phyloP scores from a whole-genome alignment of 495 filamentous ascomycete genomes.

The Aspergillus mulundensis region DNA sequence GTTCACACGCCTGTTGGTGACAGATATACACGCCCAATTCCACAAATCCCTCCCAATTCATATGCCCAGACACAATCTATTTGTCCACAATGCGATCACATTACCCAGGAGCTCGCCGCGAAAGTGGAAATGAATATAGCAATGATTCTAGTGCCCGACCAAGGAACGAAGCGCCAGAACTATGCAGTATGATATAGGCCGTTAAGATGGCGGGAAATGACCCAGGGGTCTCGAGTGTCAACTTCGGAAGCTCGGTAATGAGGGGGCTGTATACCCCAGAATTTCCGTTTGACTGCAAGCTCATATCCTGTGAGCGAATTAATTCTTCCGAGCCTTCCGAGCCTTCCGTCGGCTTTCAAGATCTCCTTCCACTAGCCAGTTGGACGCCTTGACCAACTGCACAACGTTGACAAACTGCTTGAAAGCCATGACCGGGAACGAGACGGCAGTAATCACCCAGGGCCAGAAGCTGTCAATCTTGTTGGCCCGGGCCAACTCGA shows the following conservation, averaged over 20 bases:
- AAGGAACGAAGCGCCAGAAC: slow-evolving; percentile 39
- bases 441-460: slow-evolving; percentile 81
- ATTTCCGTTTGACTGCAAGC: not conserved
- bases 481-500: slow-evolving; percentile 87
- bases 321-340: slow-evolving; percentile 26
- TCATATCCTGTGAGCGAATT: not conserved
- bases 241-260: not conserved
- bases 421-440: slow-evolving; percentile 76
- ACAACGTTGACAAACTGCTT: slow-evolving; percentile 95
- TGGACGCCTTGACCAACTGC: slow-evolving; percentile 89
- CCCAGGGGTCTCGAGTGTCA: not conserved
- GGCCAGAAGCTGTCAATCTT: slow-evolving; percentile 84
- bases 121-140: slow-evolving; percentile 16
- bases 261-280: not conserved
- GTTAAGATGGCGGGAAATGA: not conserved
- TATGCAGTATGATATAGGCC: slow-evolving; percentile 30
- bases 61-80: slow-evolving; percentile 8
- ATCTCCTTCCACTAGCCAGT: slow-evolving; percentile 90
- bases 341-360: slow-evolving; percentile 30
- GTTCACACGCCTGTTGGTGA: slow-evolving; percentile 9
- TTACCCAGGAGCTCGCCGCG: not conserved
- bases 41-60: slow-evolving; percentile 13
- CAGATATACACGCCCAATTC: slow-evolving; percentile 13
- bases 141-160: slow-evolving; percentile 17
- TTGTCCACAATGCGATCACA: slow-evolving; percentile 1